Conservation (phyloP, 2,329 filamentous ascomycete genomes). For the Paecilomyces formosus region DNA sequence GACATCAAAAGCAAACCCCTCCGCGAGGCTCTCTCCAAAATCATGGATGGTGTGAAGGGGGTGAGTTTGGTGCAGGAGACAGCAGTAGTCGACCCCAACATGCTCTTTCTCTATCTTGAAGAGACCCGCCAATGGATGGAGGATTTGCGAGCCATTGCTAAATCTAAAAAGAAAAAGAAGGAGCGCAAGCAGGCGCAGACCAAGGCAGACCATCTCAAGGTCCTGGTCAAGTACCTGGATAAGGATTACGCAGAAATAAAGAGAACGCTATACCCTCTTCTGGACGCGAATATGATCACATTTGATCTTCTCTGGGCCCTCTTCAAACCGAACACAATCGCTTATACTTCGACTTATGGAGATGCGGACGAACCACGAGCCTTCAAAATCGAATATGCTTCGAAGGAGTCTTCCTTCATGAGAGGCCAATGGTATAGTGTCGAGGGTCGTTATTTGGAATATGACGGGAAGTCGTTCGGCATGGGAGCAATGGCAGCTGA, state of each 20-base stretch:
- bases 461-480: conserved; percentile 79
- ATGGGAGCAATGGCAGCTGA: conserved; percentile 64
- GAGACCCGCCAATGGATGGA: conserved; percentile 62
- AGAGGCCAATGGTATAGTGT: conserved; percentile 70
- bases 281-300: conserved; percentile 76
- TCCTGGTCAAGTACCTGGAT: conserved; percentile 69
- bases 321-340: conserved; percentile 79
- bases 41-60: conserved; percentile 70
- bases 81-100: conserved; percentile 64
- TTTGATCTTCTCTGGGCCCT: conserved; percentile 85
- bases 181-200: conserved; percentile 25
- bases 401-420: conserved; percentile 61
- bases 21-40: conserved; percentile 60
- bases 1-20: conserved; percentile 81
- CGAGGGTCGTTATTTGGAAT: conserved; percentile 71
- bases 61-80: conserved; percentile 74
- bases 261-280: conserved; percentile 71
- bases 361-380: conserved; percentile 68
- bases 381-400: conserved; percentile 72
- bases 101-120: conserved; percentile 69
- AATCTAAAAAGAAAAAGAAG: conserved; percentile 47
- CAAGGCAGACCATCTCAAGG: conserved; percentile 51
- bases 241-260: conserved; percentile 72
- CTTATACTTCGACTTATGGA: conserved; percentile 70
- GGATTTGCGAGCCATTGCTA: conserved; percentile 57